Evolutionary conservation across 495 filamentous ascomycete genomes (phyloP).

Genomic region (Hypoxylon fuscum): DNA sequence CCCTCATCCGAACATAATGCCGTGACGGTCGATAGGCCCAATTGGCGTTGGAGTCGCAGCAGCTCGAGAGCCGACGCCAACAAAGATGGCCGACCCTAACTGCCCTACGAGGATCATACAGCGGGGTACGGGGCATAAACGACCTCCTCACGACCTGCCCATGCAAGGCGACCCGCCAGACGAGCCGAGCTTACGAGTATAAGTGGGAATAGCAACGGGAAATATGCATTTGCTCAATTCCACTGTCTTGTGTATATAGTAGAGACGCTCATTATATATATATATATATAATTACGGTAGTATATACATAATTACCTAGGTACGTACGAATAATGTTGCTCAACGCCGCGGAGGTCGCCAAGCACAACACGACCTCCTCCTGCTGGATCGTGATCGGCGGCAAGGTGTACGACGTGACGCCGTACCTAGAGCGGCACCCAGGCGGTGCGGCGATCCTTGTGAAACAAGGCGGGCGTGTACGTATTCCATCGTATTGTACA

Average conservation of each 20-base stretch:
- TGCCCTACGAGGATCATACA: slow-evolving; percentile 11
- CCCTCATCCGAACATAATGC: slow-evolving; percentile 10
- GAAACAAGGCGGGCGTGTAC: slow-evolving; percentile 65
- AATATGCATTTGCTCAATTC: no score
- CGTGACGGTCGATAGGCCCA: slow-evolving; percentile 13
- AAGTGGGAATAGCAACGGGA: no score
- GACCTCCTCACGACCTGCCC: no score
- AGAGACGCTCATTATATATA: no score
- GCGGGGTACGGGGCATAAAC: slow-evolving; percentile 15
- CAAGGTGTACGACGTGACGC: slow-evolving; percentile 77
- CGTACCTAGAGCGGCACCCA: slow-evolving; percentile 75
- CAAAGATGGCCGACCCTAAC: no score
- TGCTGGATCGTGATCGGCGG: slow-evolving; percentile 77
- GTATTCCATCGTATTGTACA: no score
- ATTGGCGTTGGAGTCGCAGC: not conserved
- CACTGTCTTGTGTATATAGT: no score
- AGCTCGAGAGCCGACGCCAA: no score
- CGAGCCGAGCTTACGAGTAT: no score
- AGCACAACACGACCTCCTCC: slow-evolving; percentile 71
- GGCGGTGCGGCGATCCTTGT: slow-evolving; percentile 73
- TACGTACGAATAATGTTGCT: slow-evolving; percentile 13
- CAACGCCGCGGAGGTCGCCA: slow-evolving; percentile 57
- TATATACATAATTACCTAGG: no score
- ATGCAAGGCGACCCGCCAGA: no score
- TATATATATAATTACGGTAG: no score